phyloP scores from a whole-genome alignment of 371 early-diverging fungal species.

The Mucor mucedo region DNA sequence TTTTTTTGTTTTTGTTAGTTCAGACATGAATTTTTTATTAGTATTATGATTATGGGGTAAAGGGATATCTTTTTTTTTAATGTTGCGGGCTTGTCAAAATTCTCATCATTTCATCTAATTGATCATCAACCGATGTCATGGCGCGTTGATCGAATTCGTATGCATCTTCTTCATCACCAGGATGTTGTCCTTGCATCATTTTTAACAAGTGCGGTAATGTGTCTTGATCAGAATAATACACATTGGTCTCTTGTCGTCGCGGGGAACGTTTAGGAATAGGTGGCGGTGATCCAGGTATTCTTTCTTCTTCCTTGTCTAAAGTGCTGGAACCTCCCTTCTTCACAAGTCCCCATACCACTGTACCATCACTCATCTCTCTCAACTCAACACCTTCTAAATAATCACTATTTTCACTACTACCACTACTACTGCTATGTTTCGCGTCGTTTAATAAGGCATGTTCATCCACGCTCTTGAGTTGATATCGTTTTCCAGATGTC shows the following conservation, averaged over 20 bases:
- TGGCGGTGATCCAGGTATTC: slow-evolving; percentile 25
- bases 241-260: slow-evolving; percentile 33
- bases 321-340: slow-evolving; percentile 42
- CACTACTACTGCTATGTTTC: not conserved
- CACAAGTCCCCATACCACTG: slow-evolving; percentile 52
- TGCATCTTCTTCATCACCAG: slow-evolving; percentile 20
- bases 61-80: not conserved
- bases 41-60: not conserved
- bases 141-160: slow-evolving; percentile 9
- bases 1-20: not conserved
- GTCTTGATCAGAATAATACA: slow-evolving; percentile 46
- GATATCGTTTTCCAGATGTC: slow-evolving; percentile 13
- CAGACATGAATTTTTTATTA: not conserved
- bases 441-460: not conserved
- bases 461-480: slow-evolving; percentile 26
- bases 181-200: slow-evolving; percentile 38
- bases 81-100: slow-evolving; percentile 21
- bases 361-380: slow-evolving; percentile 56
- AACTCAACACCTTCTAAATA: slow-evolving; percentile 49
- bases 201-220: slow-evolving; percentile 43
- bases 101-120: slow-evolving; percentile 45
- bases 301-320: slow-evolving; percentile 22
- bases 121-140: slow-evolving; percentile 40
- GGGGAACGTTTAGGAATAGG: slow-evolving; percentile 51
- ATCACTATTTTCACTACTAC: not conserved